Conservation (phyloP, 805 yeast genomes). For the Hanseniaspora meyeri region DNA sequence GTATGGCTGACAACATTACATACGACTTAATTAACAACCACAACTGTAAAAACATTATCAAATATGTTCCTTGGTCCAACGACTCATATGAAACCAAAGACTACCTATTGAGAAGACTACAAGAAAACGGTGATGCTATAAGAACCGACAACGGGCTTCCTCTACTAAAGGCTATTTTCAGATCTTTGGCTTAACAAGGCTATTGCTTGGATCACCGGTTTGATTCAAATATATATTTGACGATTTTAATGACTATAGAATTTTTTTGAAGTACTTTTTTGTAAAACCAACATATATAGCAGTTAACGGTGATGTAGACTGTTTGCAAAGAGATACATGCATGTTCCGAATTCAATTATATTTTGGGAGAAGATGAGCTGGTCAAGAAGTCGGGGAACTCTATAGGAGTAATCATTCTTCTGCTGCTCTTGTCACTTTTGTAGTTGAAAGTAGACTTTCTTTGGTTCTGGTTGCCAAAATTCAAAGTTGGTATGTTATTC, state of each 20-base stretch:
- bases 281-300: no score
- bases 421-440: not conserved
- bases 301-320: not conserved
- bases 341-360: not conserved
- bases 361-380: not conserved
- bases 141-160: conserved; percentile 74
- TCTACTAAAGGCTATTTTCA: conserved; percentile 43
- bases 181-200: conserved; percentile 1
- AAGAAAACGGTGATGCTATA: conserved; percentile 92
- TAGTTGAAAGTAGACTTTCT: conserved; percentile 9
- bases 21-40: conserved; percentile 55
- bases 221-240: no score
- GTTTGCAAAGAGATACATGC: not conserved
- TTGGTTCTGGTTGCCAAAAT: not conserved
- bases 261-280: no score
- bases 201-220: no score
- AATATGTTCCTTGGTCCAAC: conserved; percentile 90
- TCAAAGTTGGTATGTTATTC: not conserved
- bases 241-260: no score
- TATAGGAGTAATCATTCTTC: not conserved
- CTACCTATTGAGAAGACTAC: conserved; percentile 74
- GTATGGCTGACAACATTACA: conserved; percentile 90
- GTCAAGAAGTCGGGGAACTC: not conserved
- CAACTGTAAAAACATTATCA: conserved; percentile 63
- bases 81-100: conserved; percentile 90